Conservation (phyloP, 2,329 filamentous ascomycete genomes). For the Fusarium tupiense region DNA sequence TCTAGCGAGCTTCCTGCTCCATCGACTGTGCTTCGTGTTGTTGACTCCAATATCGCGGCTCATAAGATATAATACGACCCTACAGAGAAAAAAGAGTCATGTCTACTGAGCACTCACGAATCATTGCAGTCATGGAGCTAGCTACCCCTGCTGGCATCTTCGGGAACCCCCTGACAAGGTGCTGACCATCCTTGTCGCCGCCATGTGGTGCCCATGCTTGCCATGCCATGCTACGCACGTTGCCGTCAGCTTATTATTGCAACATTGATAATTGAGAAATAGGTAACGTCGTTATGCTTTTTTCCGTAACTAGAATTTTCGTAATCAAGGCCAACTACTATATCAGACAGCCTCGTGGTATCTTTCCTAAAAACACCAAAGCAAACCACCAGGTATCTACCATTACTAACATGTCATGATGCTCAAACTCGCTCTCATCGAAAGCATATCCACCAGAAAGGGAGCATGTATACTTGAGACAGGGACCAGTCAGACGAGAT, state of each 20-base stretch:
- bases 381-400: constrained; percentile 34
- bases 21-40: background rate
- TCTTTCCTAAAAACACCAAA: constrained; percentile 32
- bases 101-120: background rate
- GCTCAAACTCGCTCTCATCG: constrained; percentile 18
- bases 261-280: background rate
- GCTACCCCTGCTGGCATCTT: background rate
- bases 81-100: background rate
- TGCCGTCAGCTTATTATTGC: constrained; percentile 9
- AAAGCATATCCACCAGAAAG: constrained; percentile 18
- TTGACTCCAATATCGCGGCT: background rate
- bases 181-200: constrained; percentile 26
- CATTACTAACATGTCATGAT: constrained; percentile 6
- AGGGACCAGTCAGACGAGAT: constrained; percentile 20
- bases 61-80: background rate
- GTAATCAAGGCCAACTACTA: background rate
- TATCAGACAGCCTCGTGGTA: constrained; percentile 26
- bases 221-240: constrained; percentile 28
- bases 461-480: constrained; percentile 12
- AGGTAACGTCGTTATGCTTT: background rate
- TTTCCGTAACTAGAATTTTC: background rate
- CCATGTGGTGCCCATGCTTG: constrained; percentile 35
- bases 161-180: constrained; percentile 6
- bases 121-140: background rate
- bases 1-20: background rate